Evolutionary conservation across 345 rosid species (phyloP), one percentile per base, ranked within the genome.

Genomic region (Camelina sativa): DNA sequence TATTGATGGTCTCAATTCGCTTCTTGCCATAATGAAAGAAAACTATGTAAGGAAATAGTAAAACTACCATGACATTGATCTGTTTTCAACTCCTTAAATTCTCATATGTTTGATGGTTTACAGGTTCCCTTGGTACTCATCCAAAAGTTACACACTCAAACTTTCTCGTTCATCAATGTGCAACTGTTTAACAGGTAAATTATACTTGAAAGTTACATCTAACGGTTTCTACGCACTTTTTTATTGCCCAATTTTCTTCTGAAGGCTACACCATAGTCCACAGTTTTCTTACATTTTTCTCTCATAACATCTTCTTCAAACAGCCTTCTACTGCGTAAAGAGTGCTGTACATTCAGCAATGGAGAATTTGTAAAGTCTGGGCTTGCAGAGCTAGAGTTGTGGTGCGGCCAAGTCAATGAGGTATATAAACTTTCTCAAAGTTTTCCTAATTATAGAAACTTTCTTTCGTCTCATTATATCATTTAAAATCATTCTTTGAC

Each of bases 261-360:
- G 44, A 17, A 61, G 51, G 41, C 41, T 46, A 47, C 10, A 34
- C 16, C 47, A 46, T 11, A 15, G 25, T 61, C 68, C 41, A 22
- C 35, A 59, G 57, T 69, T 48, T 40, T 30, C 50, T 63, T 28
- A 62, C 48, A 44, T 60, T 76, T 50, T 76, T 16, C 7, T 16
- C 10, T 6, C 19, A 61, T 63, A 20, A 54, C 22, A 65, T 62
- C 69, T 52, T 80, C 11, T 52, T 80, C 11, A 62, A 80, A 88
- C 81, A 92, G 98, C 80, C 93, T 96, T 71, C 99, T 96, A 62
- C 82, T 96, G 60, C 97, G 97, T 30, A 96, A 97, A 25, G 99
- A 96, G 83, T 96, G 99, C 16, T 96, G 99, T 84, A 92, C 98
- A 76, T 96, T 96, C 73, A 96, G 98, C 84, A 96, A 96, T 40